Evolutionary conservation across 768 basidiomycete genomes (phyloP).

Genomic region (Pleurotus djamor): DNA sequence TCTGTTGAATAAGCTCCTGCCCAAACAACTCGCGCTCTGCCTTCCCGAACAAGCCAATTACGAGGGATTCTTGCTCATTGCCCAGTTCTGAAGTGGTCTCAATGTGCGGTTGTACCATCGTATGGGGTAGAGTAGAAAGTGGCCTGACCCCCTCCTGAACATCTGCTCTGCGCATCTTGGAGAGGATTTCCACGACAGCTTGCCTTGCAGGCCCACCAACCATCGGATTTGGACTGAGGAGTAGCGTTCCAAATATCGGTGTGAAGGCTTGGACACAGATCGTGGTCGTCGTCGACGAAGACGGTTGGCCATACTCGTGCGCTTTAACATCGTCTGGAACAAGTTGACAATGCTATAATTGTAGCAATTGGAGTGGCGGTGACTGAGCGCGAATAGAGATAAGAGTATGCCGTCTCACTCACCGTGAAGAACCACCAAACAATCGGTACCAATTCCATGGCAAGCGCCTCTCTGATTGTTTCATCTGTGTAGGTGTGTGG

Average conservation of each 20-base stretch:
- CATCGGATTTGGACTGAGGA: slow-evolving; percentile 75
- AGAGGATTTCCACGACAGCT: slow-evolving; percentile 77
- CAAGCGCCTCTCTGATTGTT: slow-evolving; percentile 83
- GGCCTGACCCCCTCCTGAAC: slow-evolving; percentile 27
- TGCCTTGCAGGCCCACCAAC: slow-evolving; percentile 74
- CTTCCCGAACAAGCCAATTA: slow-evolving; percentile 46
- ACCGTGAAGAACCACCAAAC: slow-evolving; percentile 94
- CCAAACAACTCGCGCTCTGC: slow-evolving; percentile 67
- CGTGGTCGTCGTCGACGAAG: slow-evolving; percentile 32
- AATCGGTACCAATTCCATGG: slow-evolving; percentile 73
- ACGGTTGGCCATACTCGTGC: slow-evolving; percentile 28
- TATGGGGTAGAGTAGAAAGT: slow-evolving; percentile 9
- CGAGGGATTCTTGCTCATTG: slow-evolving; percentile 13
- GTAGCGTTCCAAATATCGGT: slow-evolving; percentile 83
- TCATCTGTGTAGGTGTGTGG: slow-evolving; percentile 55
- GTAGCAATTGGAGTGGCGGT: slow-evolving; percentile 3
- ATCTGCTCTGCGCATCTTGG: slow-evolving; percentile 65
- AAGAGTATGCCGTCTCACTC: slow-evolving; percentile 10
- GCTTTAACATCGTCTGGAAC: slow-evolving; percentile 44
- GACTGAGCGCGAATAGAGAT: slow-evolving; percentile 6
- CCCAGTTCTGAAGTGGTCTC: too few species aligned
- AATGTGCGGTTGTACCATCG: too few species aligned
- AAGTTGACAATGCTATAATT: slow-evolving; percentile 61
- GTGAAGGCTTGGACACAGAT: slow-evolving; percentile 89
- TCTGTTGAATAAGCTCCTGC: slow-evolving; percentile 78